These are phyloP conservation scores for Diplodia corticola DNA, from an alignment of 2,329 filamentous ascomycete species.

Conservation along the genomic window DNA sequence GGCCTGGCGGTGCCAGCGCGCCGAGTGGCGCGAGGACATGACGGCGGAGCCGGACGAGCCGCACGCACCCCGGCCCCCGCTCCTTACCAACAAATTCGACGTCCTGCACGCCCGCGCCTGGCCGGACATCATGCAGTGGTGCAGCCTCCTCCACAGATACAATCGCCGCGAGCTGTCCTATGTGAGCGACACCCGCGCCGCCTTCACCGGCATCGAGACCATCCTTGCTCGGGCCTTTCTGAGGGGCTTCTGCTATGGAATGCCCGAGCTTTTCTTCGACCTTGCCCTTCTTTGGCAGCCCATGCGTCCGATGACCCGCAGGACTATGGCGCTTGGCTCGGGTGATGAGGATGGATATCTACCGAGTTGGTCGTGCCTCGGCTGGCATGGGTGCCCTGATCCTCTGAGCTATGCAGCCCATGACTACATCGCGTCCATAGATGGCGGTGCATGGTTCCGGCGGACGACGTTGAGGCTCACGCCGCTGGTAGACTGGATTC, in stretches of 20 bases:
- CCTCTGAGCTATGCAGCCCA: neutral
- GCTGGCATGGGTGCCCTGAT: neutral
- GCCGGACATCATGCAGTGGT: no score
- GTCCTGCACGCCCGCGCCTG: no score
- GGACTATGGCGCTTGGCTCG: neutral
- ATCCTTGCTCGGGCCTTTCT: slow-evolving; percentile 24
- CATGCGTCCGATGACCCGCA: neutral
- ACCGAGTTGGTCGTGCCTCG: slow-evolving; percentile 16
- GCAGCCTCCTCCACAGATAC: neutral
- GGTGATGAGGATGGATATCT: neutral
- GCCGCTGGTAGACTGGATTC: neutral
- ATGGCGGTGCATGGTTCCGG: neutral
- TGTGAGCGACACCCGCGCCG: slow-evolving; percentile 28
- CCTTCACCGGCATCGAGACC: slow-evolving; percentile 27
- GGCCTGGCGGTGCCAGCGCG: no score
- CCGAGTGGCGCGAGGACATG: no score
- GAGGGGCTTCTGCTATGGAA: slow-evolving; percentile 27
- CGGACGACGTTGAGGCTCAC: neutral
- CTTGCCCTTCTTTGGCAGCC: slow-evolving; percentile 29
- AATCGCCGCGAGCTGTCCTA: slow-evolving; percentile 25
- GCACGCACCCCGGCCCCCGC: no score
- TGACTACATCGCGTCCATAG: neutral
- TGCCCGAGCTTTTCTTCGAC: slow-evolving; percentile 30
- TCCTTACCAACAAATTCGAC: no score
- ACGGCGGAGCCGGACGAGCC: neutral